Percentiles rank a stretch among this genome's conserved stretches.
phyloP scores from a whole-genome alignment of 352 stramenopile species.

The Globisporangium recalcitrans region DNA sequence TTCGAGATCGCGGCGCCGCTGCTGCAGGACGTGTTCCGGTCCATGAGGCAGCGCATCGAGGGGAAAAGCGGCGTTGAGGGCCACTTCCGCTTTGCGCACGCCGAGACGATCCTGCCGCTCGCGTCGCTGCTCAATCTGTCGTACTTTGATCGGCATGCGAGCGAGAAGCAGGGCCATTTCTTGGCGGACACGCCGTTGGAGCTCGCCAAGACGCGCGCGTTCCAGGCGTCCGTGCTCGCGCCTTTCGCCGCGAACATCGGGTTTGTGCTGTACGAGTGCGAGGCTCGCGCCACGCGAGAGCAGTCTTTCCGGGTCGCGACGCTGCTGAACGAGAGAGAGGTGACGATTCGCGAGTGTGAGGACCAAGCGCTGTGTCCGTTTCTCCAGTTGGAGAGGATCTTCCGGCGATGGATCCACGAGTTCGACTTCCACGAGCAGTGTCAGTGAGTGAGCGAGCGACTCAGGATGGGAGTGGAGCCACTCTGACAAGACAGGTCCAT shows the following conservation, averaged over 20 bases:
- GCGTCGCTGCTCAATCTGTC: constrained; percentile 69
- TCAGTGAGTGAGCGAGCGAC: background rate
- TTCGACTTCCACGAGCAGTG: constrained; percentile 61
- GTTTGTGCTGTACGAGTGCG: constrained; percentile 77
- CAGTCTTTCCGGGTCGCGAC: constrained; percentile 41
- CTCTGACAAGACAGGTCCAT: background rate
- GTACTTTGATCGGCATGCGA: constrained; percentile 58
- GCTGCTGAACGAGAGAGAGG: constrained; percentile 60
- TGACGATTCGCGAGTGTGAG: constrained; percentile 49
- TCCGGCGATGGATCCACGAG: constrained; percentile 60
- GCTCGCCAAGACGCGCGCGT: constrained; percentile 40
- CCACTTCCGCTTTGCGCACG: constrained; percentile 82
- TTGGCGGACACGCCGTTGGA: constrained; percentile 48
- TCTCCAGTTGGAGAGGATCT: constrained; percentile 47
- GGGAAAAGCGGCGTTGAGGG: constrained; percentile 37
- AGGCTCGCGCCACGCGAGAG: constrained; percentile 3
- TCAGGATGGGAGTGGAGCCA: background rate
- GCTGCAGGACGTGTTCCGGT: constrained; percentile 54
- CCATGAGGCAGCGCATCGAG: constrained; percentile 41
- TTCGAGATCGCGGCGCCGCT: constrained; percentile 72
- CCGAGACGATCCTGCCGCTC: constrained; percentile 77
- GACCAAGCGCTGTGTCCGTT: constrained; percentile 45
- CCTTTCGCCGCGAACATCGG: constrained; percentile 81
- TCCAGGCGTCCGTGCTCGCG: constrained; percentile 50
- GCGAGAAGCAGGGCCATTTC: constrained; percentile 54